A percentile compares a stretch with the other conserved stretches of the same genome.
phyloP scores from a whole-genome alignment of 441 rosid genomes.

The Dalechampia spathulata region DNA sequence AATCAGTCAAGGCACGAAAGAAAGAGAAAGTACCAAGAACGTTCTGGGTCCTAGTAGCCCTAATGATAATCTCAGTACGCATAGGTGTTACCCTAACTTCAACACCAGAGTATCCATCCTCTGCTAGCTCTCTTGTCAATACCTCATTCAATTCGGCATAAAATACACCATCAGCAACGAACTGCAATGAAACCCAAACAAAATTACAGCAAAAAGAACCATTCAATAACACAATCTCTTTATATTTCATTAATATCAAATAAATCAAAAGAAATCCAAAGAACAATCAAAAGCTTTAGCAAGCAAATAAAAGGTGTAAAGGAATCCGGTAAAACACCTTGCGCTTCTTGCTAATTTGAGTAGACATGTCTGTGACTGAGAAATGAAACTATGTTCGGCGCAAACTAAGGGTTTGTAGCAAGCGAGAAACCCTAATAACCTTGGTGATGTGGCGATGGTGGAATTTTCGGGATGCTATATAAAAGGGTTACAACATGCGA shows the following conservation, averaged over 20 bases:
- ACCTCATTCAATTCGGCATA: conserved; percentile 67
- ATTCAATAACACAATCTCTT: not conserved
- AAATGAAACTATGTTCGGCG: conserved; percentile 5
- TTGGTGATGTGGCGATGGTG: no score
- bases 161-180: conserved; percentile 70
- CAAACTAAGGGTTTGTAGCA: not conserved
- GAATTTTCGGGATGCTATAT: no score
- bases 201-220: no score
- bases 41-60: conserved; percentile 70
- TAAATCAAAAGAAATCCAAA: no score
- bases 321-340: no score
- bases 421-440: conserved; percentile 17
- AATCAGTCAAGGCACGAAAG: no score
- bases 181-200: conserved; percentile 26
- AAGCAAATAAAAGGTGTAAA: no score
- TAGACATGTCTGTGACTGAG: conserved; percentile 34
- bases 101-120: conserved; percentile 83
- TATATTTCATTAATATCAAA: not conserved
- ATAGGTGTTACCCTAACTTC: conserved; percentile 70
- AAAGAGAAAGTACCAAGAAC: conserved; percentile 47
- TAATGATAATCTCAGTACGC: conserved; percentile 72
- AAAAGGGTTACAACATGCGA: no score
- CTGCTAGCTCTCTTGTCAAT: conserved; percentile 63
- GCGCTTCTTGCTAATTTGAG: conserved; percentile 73
- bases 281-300: no score